Conservation (phyloP, 2,329 filamentous ascomycete species). For the Trichoderma breve region DNA sequence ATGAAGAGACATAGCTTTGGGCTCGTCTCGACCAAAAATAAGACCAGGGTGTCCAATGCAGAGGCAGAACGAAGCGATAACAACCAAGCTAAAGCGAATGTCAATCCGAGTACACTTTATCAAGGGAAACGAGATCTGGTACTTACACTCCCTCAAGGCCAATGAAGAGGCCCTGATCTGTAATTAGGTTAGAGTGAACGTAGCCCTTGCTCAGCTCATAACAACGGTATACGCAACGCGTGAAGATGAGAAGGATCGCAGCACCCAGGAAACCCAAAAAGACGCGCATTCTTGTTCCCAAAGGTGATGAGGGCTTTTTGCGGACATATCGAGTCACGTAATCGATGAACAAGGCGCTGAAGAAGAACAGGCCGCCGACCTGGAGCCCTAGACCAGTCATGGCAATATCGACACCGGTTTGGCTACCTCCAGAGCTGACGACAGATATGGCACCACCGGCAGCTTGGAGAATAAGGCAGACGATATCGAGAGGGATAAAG, state of each 20-base stretch:
- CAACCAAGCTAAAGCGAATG: slow-evolving; percentile 31
- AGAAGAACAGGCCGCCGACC: slow-evolving; percentile 53
- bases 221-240: slow-evolving; percentile 61
- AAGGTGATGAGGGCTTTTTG: slow-evolving; percentile 16
- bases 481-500: slow-evolving; percentile 52
- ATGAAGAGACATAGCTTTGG: neutral
- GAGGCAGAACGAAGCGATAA: slow-evolving; percentile 37
- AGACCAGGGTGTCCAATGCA: slow-evolving; percentile 41
- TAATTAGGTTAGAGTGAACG: slow-evolving; percentile 50
- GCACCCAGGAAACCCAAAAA: slow-evolving; percentile 53
- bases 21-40: slow-evolving; percentile 1
- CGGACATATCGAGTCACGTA: slow-evolving; percentile 45
- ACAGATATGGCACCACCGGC: slow-evolving; percentile 53
- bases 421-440: slow-evolving; percentile 43
- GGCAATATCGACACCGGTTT: slow-evolving; percentile 39
- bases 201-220: slow-evolving; percentile 65
- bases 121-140: fast-evolving
- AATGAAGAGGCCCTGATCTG: slow-evolving; percentile 51
- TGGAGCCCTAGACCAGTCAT: slow-evolving; percentile 57
- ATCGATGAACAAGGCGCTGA: slow-evolving; percentile 47
- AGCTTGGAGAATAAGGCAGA: slow-evolving; percentile 56
- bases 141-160: slow-evolving; percentile 51
- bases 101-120: slow-evolving; percentile 8
- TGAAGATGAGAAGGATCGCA: slow-evolving; percentile 59
- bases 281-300: slow-evolving; percentile 30